Percentiles rank a stretch among this genome's conserved stretches.
These are phyloP conservation scores for Rubroshorea leprosula DNA, from an alignment of 345 rosid genomes.

Conservation along the genomic window DNA sequence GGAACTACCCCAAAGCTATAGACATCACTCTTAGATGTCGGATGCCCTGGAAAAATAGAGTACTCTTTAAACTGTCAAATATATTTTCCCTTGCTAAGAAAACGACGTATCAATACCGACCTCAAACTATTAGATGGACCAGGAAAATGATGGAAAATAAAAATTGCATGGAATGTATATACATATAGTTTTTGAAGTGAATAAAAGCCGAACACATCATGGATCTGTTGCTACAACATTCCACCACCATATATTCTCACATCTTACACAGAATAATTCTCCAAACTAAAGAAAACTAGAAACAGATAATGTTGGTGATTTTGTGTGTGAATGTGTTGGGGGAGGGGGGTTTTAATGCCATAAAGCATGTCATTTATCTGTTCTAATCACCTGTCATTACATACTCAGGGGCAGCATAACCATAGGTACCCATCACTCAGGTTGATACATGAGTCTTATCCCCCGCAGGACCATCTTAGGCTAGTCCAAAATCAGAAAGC, in stretches of 20 bases:
- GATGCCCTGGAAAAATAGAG: conserved; percentile 29
- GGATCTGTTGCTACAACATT: no score
- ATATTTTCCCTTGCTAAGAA: no score
- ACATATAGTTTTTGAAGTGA: no score
- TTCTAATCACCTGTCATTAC: conserved; percentile 44
- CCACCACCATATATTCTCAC: neutral
- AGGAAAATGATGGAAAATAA: neutral
- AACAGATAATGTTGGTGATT: neutral
- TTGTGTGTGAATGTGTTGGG: no score
- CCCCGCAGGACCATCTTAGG: conserved; percentile 36
- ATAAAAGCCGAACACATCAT: no score
- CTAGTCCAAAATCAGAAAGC: conserved; percentile 43
- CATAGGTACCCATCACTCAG: conserved; percentile 35
- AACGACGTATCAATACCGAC: no score
- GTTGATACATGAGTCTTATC: conserved; percentile 32
- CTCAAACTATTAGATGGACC: no score
- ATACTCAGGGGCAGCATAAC: conserved; percentile 41
- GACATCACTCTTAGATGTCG: conserved; percentile 45
- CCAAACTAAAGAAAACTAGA: no score
- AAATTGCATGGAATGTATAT: no score
- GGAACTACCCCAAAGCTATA: conserved; percentile 54
- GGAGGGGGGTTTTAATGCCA: no score
- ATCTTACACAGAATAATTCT: no score
- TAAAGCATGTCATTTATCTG: no score
- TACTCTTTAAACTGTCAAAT: neutral